Evolutionary conservation across 2,329 filamentous ascomycete genomes (phyloP), one percentile per base, ranked within the genome.

Genomic region (Scedosporium dehoogii): DNA sequence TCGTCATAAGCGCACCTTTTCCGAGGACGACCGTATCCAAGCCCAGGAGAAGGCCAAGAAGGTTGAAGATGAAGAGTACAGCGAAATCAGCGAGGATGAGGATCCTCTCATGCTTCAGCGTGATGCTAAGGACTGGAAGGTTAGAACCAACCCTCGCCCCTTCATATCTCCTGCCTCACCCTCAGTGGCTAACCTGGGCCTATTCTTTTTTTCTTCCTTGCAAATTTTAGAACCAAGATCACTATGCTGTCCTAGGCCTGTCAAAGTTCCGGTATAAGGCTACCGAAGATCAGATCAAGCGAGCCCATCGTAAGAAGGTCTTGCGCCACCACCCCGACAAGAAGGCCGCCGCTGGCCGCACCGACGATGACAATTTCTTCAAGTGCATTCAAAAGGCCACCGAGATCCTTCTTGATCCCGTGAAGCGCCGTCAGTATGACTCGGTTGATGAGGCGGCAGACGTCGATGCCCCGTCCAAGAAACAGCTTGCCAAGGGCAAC

Each of bases 41-140:
- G 94, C 94, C 58, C 90, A 96, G 77, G 87, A 96, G 76, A 92
- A 88, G 69, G 92, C 92, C 73, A 96, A 96, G 86, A 97, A 96
- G 77, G 86, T 96, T 62, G 93, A 97, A 77, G 90, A 94, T 67
- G 90, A 91, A 62, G 91, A 97, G 63, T 87, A 88, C 66, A 90
- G 89, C 71, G 92, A 97, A 65, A 91, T 96, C 75, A 96, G 91
- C 77, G 94, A 99, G 80, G 80, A 88, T 33, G 94, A 99, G 79
- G 93, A 97, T 73, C 88, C 91, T 63, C 84, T 96, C 79, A 89
- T 97, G 85, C 86, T 99, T 38, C 84, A 90, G 74, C 86, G 92
- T 62, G 92, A 97, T 74, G 92, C 94, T 72, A 99, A 99, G 82
- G 94, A 99, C 81, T 99, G 94, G 94, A 99, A 99, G 89, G 91